These are phyloP conservation scores for Yamadazyma triangularis DNA, from an alignment of 1,139 yeast species.

Conservation along the genomic window DNA sequence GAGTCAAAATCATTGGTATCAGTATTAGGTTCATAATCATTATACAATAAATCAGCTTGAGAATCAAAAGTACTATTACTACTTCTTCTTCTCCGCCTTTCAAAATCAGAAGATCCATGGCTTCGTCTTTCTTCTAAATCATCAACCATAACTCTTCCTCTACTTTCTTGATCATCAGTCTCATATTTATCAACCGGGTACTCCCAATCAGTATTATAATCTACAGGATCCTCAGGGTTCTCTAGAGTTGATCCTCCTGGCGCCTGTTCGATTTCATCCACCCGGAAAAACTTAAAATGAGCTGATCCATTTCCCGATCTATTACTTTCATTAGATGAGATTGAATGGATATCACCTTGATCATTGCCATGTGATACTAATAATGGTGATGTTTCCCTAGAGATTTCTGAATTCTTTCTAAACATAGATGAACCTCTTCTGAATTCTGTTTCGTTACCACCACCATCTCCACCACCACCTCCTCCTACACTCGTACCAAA, in stretches of 20 bases:
- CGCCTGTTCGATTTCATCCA: conserved; percentile 79
- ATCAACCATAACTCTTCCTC: conserved; percentile 1
- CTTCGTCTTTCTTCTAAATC: conserved; percentile 8
- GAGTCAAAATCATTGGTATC: conserved; percentile 39
- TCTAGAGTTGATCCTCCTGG: conserved; percentile 84
- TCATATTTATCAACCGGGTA: conserved; percentile 36
- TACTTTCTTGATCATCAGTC: conserved; percentile 4
- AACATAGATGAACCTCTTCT: conserved; percentile 10
- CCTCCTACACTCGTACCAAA: conserved; percentile 18
- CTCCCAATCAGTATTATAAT: conserved; percentile 71
- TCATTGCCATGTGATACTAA: conserved; percentile 17
- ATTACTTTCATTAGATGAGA: conserved; percentile 25
- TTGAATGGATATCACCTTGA: conserved; percentile 15
- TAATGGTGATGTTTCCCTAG: conserved; percentile 38
- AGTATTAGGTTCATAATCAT: conserved; percentile 8
- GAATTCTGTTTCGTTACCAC: too few species aligned
- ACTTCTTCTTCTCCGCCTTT: conserved; percentile 23
- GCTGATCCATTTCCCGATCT: conserved; percentile 32
- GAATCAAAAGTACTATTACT: conserved; percentile 24
- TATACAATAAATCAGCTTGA: conserved; percentile 15
- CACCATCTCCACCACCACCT: background rate
- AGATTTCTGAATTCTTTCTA: conserved; percentile 19
- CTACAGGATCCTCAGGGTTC: conserved; percentile 48
- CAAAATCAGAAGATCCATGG: conserved; percentile 35
- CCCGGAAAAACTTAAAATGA: conserved; percentile 72